phyloP scores from a whole-genome alignment of 2,329 filamentous ascomycete species.

The Sarocladiaceae sp. region DNA sequence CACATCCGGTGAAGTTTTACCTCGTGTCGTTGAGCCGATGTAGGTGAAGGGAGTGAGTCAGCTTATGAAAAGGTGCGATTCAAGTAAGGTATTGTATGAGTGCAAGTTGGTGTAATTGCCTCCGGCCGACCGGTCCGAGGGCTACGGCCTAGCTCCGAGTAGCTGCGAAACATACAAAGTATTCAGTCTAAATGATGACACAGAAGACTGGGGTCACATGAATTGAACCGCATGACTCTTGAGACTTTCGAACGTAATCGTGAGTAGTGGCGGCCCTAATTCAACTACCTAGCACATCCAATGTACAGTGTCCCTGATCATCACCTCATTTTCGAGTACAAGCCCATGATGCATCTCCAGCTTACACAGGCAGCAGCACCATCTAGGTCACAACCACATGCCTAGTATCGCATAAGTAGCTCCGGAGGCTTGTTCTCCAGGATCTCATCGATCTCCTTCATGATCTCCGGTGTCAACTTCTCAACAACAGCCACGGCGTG shows the following conservation, averaged over 20 bases:
- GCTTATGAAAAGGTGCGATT: neutral
- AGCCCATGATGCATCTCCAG: neutral
- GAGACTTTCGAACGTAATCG: too few relatives aligned
- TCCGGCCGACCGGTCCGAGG: slow-evolving; percentile 2
- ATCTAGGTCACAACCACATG: too few relatives aligned
- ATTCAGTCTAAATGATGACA: neutral
- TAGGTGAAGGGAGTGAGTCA: neutral
- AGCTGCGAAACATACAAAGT: neutral
- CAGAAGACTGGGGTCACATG: neutral
- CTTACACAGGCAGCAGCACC: too few relatives aligned
- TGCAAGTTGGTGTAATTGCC: neutral
- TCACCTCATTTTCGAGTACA: neutral
- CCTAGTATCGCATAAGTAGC: slow-evolving; percentile 29
- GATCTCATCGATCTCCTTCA: slow-evolving; percentile 56
- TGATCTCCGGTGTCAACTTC: slow-evolving; percentile 54
- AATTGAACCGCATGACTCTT: neutral
- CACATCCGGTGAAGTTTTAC: neutral
- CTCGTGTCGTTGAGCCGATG: neutral
- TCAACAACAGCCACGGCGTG: slow-evolving; percentile 47
- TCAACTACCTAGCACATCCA: too few relatives aligned
- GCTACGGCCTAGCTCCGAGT: neutral
- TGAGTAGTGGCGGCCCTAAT: too few relatives aligned
- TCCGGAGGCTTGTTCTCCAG: slow-evolving; percentile 54
- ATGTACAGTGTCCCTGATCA: too few relatives aligned
- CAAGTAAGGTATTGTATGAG: neutral